Evolutionary conservation across 495 filamentous ascomycete genomes (phyloP), one percentile per base, ranked within the genome.

Genomic region (Podospora sp.): DNA sequence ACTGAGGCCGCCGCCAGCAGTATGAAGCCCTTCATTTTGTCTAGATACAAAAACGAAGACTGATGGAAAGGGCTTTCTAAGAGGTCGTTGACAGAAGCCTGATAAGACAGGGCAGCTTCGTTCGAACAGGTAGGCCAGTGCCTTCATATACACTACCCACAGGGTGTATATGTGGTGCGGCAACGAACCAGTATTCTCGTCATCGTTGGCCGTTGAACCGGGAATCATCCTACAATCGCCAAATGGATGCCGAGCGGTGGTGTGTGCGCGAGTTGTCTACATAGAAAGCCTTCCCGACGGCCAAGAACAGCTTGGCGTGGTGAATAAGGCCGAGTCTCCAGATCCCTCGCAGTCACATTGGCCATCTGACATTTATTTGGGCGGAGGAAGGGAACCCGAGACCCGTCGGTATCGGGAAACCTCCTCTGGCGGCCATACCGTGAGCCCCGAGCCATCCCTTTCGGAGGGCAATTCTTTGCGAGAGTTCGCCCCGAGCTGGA

Each of bases 1-100:
- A 73, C 70, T n/a, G 77, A 69, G 18, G 78, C 78, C 21, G 72
- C 70, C 14, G 68, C 69, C 12, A 75, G 68, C 63, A 76, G 70
- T 35, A 67, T n/a, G 65, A 76, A 46, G 50, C 29, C 59, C 60
- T 76, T 75, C 74, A 76, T 76, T 6, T 6, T 70, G 68, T 18
- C 40, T 50, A 40, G 52, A 55, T n/a, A 8, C 21, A n/a, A 46
- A 18, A 18, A 46, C 14, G 40, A 14, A 12, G 12, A 4, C 12
- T 9, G 33, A 60, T 12, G 26, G 36, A 40, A n/a, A 36, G 36
- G 22, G 60, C n/a, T 25, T 16, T 36, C n/a, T 63, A 18, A 26
- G 53, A 25, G 21, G 36, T 62, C 16, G 24, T 9, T 46, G 36
- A 14, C 22, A 25, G n/a, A 25, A 25, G 18, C 36, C 22, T 62